Evolutionary conservation across 371 early-diverging fungal species (phyloP).

Genomic region (Lichtheimia hyalospora): DNA sequence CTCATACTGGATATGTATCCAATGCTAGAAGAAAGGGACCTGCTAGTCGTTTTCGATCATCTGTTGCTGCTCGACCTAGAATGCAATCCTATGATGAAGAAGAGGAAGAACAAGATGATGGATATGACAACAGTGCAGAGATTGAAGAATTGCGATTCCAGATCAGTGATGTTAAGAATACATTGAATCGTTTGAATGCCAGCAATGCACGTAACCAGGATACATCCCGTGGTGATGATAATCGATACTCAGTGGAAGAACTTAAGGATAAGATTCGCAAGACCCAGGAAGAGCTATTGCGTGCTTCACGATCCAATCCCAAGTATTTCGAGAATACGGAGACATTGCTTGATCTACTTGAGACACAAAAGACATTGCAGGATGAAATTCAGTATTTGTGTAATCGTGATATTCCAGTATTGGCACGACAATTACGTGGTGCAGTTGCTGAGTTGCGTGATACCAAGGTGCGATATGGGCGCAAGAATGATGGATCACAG

Average conservation of each 20-base stretch:
- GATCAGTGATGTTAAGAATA: conserved; percentile 48
- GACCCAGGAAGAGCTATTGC: conserved; percentile 33
- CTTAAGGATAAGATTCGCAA: conserved; percentile 46
- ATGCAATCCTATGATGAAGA: conserved; percentile 12
- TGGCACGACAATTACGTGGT: conserved; percentile 53
- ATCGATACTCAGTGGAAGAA: conserved; percentile 39
- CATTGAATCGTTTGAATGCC: conserved; percentile 19
- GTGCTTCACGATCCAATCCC: conserved; percentile 20
- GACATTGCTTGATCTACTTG: conserved; percentile 30
- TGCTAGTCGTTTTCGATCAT: conserved; percentile 8
- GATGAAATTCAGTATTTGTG: conserved; percentile 48
- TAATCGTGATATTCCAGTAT: conserved; percentile 52
- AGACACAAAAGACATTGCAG: conserved; percentile 40
- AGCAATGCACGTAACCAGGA: not conserved
- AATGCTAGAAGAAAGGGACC: conserved; percentile 49
- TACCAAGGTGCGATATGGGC: conserved; percentile 45
- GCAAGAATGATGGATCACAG: conserved; percentile 40
- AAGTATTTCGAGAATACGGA: conserved; percentile 36
- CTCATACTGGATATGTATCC: conserved; percentile 51
- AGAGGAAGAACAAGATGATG: conserved; percentile 15
- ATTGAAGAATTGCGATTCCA: conserved; percentile 45
- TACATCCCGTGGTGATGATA: not conserved
- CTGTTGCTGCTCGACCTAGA: conserved; percentile 7
- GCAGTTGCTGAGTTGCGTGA: conserved; percentile 57
- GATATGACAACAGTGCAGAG: conserved; percentile 18